Evolutionary conservation across 768 basidiomycete genomes (phyloP), one percentile per base, ranked within the genome.

Genomic region (Boletus pseudo-olivaceus): DNA sequence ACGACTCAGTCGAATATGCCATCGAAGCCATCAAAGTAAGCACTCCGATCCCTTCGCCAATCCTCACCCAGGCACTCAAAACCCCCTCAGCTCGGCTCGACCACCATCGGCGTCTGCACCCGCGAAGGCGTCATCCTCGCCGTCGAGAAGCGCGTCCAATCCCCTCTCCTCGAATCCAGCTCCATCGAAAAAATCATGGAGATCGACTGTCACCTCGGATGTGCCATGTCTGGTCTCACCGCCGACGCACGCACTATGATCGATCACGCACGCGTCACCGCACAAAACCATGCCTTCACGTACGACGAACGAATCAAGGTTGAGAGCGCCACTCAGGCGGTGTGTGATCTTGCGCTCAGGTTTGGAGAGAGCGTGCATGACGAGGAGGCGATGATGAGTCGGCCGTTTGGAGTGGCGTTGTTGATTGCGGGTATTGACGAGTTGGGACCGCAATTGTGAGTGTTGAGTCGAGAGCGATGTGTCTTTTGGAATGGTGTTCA

Each of bases 161-260:
- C 95, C 0, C 91, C 94, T 10, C 82, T 99, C 45, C 84, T 98
- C 65, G 97, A 98, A 76, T 85, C 93, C 38, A 88, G 83, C 58
- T 95, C 94, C 51, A 94, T 99, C 67, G 96, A 99, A 72, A 98
- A 98, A 80, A 98, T 98, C 70, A 98, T 99, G 96, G 97, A 99
- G 77, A 98, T 99, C 65, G 97, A 98, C 75, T 61, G 72, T 12
- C 97, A 99, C 75, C 84, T 99, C 55, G 97, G 94, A 10, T 98
- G 95, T 63, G 97, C 97, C 54, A 98, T 98, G 95, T 95, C 93
- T 43, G 90, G 90, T 32, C 81, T 99, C 57, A 97, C 93, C 52
- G 96, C 97, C 51, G 97, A 99, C 74, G 96, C 97, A 42, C 85
- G 97, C 58, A 99, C 97, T 45, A 99, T 99, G 91, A 92, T 99